phyloP scores from a whole-genome alignment of 371 early-diverging fungal genomes.

The Rhizopus delemar region DNA sequence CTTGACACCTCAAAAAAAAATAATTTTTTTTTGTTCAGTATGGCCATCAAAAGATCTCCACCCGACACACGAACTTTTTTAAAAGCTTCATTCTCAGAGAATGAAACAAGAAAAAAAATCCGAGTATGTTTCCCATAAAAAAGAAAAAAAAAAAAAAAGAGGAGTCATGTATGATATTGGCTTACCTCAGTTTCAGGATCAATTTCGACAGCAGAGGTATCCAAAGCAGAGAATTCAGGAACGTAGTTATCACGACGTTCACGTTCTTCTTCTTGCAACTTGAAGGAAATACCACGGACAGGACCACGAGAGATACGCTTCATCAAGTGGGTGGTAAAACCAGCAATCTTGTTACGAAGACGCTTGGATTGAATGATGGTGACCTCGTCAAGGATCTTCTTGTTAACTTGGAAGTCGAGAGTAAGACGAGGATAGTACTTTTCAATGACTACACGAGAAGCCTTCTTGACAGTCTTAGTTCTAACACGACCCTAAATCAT shows the following conservation, averaged over 20 bases:
- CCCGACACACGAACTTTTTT: constrained; percentile 19
- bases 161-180: constrained; percentile 17
- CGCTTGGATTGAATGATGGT: constrained; percentile 99
- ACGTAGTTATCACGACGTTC: constrained; percentile 99
- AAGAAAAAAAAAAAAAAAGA: not conserved
- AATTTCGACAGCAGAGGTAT: constrained; percentile 91
- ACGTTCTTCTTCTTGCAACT: constrained; percentile 99
- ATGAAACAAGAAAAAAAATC: constrained; percentile 5
- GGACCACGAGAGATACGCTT: constrained; percentile 99
- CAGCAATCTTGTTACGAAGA: constrained; percentile 99
- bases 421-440: constrained; percentile 99
- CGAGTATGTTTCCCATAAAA: not conserved
- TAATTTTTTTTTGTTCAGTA: constrained; percentile 17
- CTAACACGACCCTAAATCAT: constrained; percentile 50
- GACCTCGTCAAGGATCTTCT: constrained; percentile 97
- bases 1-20: constrained; percentile 32
- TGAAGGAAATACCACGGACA: constrained; percentile 99
- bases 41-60: constrained; percentile 38
- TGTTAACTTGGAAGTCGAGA: constrained; percentile 99
- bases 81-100: not conserved
- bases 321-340: constrained; percentile 99
- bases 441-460: constrained; percentile 99
- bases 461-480: constrained; percentile 99
- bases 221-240: constrained; percentile 98
- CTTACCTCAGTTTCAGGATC: constrained; percentile 89